A percentile compares a stretch with the other conserved stretches of the same genome.
Evolutionary conservation across 148 eudicot genomes (phyloP).

Genomic region (Spergularia bocconei): DNA sequence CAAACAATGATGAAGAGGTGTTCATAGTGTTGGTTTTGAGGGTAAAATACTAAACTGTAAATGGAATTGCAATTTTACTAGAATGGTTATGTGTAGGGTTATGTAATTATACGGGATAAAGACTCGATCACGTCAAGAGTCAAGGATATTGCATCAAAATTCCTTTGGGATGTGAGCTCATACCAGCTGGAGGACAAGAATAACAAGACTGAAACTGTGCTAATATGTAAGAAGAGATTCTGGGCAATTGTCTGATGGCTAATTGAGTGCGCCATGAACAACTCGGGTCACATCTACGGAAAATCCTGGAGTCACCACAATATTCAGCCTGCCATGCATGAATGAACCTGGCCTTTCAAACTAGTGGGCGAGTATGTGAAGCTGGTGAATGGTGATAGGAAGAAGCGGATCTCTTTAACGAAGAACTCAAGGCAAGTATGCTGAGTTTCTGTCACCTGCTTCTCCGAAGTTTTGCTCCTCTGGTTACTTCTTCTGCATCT

Average conservation of each 20-base stretch:
- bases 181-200: conserved; percentile 61
- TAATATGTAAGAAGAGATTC: conserved; percentile 81
- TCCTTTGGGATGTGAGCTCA: conserved; percentile 80
- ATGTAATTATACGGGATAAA: conserved; percentile 71
- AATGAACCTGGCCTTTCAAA: not conserved
- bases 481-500: not conserved
- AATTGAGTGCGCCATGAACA: conserved; percentile 5
- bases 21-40: not conserved
- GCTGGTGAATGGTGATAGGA: not conserved
- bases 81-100: conserved; percentile 55
- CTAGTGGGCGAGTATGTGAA: not conserved
- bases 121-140: conserved; percentile 57
- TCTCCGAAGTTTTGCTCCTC: conserved; percentile 4
- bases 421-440: not conserved
- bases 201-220: conserved; percentile 49
- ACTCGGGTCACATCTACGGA: not conserved
- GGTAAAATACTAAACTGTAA: not conserved
- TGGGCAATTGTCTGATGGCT: conserved; percentile 63
- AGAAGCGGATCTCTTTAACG: not conserved
- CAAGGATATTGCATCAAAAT: conserved; percentile 56
- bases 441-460: not conserved
- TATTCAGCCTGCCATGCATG: not conserved
- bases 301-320: not conserved
- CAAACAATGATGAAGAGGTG: not conserved
- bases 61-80: not conserved